These are phyloP conservation scores for Trypanosoma caninum DNA, from an alignment of 208 protist species.

Conservation along the genomic window DNA sequence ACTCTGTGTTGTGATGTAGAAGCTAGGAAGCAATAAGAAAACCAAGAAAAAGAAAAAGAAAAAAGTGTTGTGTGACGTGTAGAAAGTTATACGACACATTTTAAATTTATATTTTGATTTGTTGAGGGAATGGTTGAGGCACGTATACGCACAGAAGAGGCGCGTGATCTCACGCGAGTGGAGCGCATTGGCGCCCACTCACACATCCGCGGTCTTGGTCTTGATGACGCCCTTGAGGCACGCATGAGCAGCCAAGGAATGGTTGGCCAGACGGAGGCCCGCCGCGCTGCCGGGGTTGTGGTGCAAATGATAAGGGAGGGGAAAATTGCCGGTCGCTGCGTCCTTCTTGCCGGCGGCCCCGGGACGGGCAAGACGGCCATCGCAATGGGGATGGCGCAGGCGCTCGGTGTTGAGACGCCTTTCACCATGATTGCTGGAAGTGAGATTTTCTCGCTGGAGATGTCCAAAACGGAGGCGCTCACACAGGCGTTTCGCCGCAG, in stretches of 20 bases:
- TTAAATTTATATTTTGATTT: neutral
- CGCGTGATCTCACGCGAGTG: conserved; percentile 95
- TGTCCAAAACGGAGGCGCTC: conserved; percentile 99
- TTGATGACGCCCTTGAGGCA: conserved; percentile 97
- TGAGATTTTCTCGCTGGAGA: conserved; percentile 99
- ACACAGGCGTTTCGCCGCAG: conserved; percentile 98
- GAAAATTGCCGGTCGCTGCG: conserved; percentile 99
- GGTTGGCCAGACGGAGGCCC: conserved; percentile 97
- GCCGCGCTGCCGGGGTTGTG: conserved; percentile 88
- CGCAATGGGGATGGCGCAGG: conserved; percentile 98
- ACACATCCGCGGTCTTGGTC: conserved; percentile 99
- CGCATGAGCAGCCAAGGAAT: conserved; percentile 95
- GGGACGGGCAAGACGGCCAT: conserved; percentile 99
- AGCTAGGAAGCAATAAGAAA: too few species aligned
- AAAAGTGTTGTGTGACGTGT: too few species aligned
- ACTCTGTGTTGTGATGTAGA: too few species aligned
- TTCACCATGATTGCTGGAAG: conserved; percentile 99
- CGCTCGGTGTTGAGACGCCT: conserved; percentile 96
- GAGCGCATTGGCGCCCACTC: conserved; percentile 99
- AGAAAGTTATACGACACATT: neutral
- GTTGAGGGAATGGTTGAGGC: conserved; percentile 46
- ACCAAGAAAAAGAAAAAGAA: too few species aligned
- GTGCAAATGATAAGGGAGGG: conserved; percentile 98
- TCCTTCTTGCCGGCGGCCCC: conserved; percentile 99
- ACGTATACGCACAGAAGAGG: conserved; percentile 87